Conservation (phyloP, 2,329 filamentous ascomycete species). For the Colletotrichum aenigma region DNA sequence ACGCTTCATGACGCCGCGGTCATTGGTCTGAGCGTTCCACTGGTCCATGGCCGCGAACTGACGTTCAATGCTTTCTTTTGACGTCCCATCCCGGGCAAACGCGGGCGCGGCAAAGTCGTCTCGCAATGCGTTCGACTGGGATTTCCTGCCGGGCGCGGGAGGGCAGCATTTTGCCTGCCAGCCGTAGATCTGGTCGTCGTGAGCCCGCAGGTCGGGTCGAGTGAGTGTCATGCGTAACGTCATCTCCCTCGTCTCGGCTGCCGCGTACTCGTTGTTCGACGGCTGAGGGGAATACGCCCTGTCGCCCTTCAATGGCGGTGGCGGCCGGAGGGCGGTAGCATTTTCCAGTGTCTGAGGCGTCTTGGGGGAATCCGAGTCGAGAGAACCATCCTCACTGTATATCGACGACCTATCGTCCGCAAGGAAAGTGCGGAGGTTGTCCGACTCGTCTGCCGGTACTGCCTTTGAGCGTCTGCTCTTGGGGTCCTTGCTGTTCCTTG, state of each 20-base stretch:
- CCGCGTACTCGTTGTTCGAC: constrained; percentile 44
- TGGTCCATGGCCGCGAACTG: constrained; percentile 60
- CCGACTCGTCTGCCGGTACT: constrained; percentile 40
- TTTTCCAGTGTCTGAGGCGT: constrained; percentile 57
- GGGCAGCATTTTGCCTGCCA: constrained; percentile 55
- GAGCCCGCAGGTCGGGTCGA: constrained; percentile 80
- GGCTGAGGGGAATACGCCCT: constrained; percentile 30
- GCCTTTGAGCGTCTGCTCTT: constrained; percentile 14
- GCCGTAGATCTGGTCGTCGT: constrained; percentile 74
- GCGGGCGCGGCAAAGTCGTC: constrained; percentile 36
- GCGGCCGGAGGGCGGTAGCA: constrained; percentile 30
- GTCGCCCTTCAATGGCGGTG: constrained; percentile 27
- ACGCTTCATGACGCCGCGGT: constrained; percentile 63
- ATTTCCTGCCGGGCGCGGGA: constrained; percentile 24
- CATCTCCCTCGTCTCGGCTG: constrained; percentile 77
- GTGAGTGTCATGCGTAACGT: constrained; percentile 96
- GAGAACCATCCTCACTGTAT: constrained; percentile 59
- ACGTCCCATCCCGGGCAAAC: constrained; percentile 36
- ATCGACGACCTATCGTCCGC: constrained; percentile 62
- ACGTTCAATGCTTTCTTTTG: constrained; percentile 59
- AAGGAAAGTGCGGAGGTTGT: constrained; percentile 61
- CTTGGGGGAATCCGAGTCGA: constrained; percentile 64
- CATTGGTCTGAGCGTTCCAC: constrained; percentile 48
- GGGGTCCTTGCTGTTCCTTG: constrained; percentile 31
- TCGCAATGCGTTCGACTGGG: constrained; percentile 26